phyloP scores from a whole-genome alignment of 495 filamentous ascomycete species.

The Sordaria brevicollis region DNA sequence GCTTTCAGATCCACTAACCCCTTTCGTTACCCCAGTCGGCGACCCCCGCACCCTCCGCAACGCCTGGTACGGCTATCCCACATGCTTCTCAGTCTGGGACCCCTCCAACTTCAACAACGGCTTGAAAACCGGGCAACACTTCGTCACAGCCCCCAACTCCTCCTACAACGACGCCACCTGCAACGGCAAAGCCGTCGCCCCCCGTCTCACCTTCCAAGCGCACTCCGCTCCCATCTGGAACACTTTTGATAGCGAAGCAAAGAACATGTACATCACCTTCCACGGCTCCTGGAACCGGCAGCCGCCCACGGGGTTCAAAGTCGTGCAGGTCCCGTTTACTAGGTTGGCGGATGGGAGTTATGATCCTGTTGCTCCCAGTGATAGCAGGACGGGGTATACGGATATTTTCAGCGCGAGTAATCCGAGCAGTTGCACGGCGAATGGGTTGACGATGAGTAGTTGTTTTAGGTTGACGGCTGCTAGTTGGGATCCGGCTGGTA shows the following conservation, averaged over 20 bases:
- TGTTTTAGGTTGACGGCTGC: constrained; percentile 27
- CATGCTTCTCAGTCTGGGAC: constrained; percentile 57
- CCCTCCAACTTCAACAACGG: constrained; percentile 29
- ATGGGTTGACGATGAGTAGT: constrained; percentile 27
- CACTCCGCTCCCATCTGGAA: constrained; percentile 51
- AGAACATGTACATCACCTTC: constrained; percentile 49
- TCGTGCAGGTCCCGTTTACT: constrained; percentile 29
- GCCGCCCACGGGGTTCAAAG: constrained; percentile 29
- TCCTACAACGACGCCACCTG: constrained; percentile 43
- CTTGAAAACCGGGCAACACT: constrained; percentile 41
- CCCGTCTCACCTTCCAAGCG: constrained; percentile 43
- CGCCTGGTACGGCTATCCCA: constrained; percentile 56
- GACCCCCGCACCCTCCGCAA: constrained; percentile 23
- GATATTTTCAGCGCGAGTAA: constrained; percentile 25
- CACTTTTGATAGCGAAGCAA: constrained; percentile 30
- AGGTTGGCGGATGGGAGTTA: constrained; percentile 20
- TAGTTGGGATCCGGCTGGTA: constrained; percentile 26
- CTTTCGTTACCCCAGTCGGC: constrained; percentile 14
- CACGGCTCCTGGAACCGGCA: constrained; percentile 49
- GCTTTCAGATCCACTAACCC: neutral
- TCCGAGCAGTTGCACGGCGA: constrained; percentile 26
- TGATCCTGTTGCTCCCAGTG: constrained; percentile 27
- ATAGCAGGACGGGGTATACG: constrained; percentile 25
- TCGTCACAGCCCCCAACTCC: constrained; percentile 34
- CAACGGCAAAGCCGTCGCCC: constrained; percentile 28